These are phyloP conservation scores for sunflower (Helianthus annuus) DNA, from an alignment of 129 eudicot genomes.

Conservation along the genomic window HanXRQr2.0-SUNRISE NC_035446.2:169064231-169064730, in stretches of 20 bases:
- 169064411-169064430: constrained; percentile 5
- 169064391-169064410: constrained; percentile 14
- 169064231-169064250: constrained; percentile 89
- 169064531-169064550: constrained; percentile 66
- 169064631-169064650: constrained; percentile 68
- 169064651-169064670: constrained; percentile 97
- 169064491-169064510: constrained; percentile 46
- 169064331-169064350: constrained; percentile 28
- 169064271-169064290: constrained; percentile 35
- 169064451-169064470: neutral
- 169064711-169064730: constrained; percentile 82
- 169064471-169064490: neutral
- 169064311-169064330: constrained; percentile 30
- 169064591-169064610: constrained; percentile 72
- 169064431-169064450: neutral
- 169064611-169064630: constrained; percentile 76
- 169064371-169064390: constrained; percentile 83
- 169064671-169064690: constrained; percentile 94
- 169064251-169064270: constrained; percentile 57
- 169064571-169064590: constrained; percentile 69
- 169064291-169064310: constrained; percentile 24
- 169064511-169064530: constrained; percentile 92
- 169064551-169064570: constrained; percentile 73
- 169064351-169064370: constrained; percentile 37
- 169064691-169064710: constrained; percentile 93